Evolutionary conservation across 768 basidiomycete genomes (phyloP), one percentile per base, ranked within the genome.

Genomic region (Podaxis pistillaris): DNA sequence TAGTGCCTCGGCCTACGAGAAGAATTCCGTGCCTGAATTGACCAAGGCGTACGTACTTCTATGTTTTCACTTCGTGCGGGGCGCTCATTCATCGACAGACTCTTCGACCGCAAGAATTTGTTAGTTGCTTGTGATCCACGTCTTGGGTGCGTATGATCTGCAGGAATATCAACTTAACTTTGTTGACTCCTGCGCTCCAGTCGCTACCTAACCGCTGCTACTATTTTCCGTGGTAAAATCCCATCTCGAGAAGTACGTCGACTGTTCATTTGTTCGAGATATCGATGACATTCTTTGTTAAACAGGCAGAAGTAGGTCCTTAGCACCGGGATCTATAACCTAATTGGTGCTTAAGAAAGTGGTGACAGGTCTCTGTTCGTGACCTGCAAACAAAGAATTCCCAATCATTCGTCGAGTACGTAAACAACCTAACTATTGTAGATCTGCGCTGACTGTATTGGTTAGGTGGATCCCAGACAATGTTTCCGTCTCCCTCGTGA

Each of bases 381-480:
- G 86, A 92, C 63, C 74, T 96, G 46, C 94, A 96, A 71, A 77
- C 74, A 51, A 93, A 87, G 75, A 87, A 91, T 66, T 89, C 90
- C 4, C 72, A 76, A 56, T 81, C 84, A 44, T 94, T 94, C 66
- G 92, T 94, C 17, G 92, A 94, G 90, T 93, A 72, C 63, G 86
- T 76, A 37, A 37, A 26, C 30, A 11, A 4, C 4, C 28, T 54
- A 30, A 38, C 50, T 9, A 17, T 11, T 46, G 13, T 60, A 37
- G 12, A 52, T 38, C 46, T 24, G 50, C 37, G 17, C 46, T 52
- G 22, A 57, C 38, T 58, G 47, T 3, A 5, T 19, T 58, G 11
- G 7, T 15, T 41, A 91, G 89, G 68, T 93, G 93, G 93, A 93
- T 94, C 66, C 93, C 93, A 6, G 93, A 94, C 73, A 94, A 94